Base-by-base conservation (phyloP, 768 basidiomycete genomes). In the Brasilioporus rufonigricans region DNA sequence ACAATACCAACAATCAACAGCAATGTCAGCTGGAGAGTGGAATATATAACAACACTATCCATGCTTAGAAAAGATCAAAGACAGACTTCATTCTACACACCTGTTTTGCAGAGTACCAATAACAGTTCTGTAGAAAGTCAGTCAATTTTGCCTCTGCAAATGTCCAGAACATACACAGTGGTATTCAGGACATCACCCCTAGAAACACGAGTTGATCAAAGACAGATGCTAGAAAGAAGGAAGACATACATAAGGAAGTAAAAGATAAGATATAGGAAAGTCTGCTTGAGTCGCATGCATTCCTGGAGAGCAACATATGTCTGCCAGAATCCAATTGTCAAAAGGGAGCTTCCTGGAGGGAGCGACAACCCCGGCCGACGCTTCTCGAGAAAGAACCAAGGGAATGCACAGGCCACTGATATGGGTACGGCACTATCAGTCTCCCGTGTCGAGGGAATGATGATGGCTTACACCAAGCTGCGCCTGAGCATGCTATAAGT, bases 181-280 rank as follows among this genome's bases (percentile, higher is more conserved):
- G 88, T 89, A 63, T 89, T 89, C 38, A 89, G 68, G 2, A 87
- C 85, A 64, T 89, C 87, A 27, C 86, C 86, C 85, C 85, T 87
- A 52, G 18, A 40, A 19, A 3, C n/a, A n/a, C n/a, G 19, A 24
- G n/a, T 38, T 27, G 36, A 39, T 13, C 21, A 21, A 21, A n/a
- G n/a, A 38, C 0, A 19, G 6, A 5, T 18, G 1, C 9, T 3
- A 39, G 39, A 6, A 23, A 19, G 26, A 19, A 40, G 16, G 38
- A 44, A n/a, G 3, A 73, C 84, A 51, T 61, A 85, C 85, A 90
- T 87, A 26, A 89, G 74, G 68, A 89, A 89, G 68, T 87, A 89
- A 60, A 88, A 87, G 7, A 87, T 73, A 2, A 89, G 77, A 63
- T 89, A 89, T 31, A 87, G 64, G 63, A 88, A 89, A 0, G 85